Percentiles rank a stretch among this genome's conserved stretches.
phyloP scores from a whole-genome alignment of 371 early-diverging fungal species.

The Entomophthora muscae region DNA sequence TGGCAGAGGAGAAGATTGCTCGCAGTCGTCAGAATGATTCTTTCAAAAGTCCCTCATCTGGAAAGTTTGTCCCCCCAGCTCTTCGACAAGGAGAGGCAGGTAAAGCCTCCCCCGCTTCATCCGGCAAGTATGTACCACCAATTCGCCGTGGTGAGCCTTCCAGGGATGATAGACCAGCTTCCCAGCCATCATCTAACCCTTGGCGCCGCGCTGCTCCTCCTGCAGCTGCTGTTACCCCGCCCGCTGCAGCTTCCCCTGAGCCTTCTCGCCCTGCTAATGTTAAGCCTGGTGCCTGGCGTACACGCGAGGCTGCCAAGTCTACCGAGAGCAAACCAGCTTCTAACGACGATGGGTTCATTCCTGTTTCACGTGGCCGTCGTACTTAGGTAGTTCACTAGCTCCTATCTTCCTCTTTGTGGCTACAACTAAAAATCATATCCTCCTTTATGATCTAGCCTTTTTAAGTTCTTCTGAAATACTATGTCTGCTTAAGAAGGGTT shows the following conservation, averaged over 20 bases:
- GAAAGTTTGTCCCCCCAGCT: not conserved
- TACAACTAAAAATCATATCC: no score
- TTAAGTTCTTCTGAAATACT: no score
- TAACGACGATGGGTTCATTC: not conserved
- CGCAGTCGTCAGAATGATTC: not conserved
- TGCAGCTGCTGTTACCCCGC: not conserved
- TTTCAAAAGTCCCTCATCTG: not conserved
- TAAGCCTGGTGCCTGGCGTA: slow-evolving; percentile 1
- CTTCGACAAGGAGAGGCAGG: not conserved
- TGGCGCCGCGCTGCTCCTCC: not conserved
- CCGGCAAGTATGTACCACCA: not conserved
- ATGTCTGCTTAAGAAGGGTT: no score
- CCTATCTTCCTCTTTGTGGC: no score
- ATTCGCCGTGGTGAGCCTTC: not conserved
- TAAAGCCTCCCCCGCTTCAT: not conserved
- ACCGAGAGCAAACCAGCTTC: not conserved
- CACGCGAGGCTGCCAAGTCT: slow-evolving; percentile 4
- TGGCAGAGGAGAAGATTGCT: slow-evolving; percentile 9
- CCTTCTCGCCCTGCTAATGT: not conserved
- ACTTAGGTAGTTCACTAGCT: no score
- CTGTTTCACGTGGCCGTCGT: not conserved
- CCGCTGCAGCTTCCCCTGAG: not conserved
- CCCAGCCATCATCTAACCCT: not conserved
- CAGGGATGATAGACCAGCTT: not conserved
- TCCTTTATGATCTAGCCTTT: no score